Evolutionary conservation across 75 land plant species (phyloP), one percentile per base, ranked within the genome.

Genomic region (Selaginella tamariscina): DNA sequence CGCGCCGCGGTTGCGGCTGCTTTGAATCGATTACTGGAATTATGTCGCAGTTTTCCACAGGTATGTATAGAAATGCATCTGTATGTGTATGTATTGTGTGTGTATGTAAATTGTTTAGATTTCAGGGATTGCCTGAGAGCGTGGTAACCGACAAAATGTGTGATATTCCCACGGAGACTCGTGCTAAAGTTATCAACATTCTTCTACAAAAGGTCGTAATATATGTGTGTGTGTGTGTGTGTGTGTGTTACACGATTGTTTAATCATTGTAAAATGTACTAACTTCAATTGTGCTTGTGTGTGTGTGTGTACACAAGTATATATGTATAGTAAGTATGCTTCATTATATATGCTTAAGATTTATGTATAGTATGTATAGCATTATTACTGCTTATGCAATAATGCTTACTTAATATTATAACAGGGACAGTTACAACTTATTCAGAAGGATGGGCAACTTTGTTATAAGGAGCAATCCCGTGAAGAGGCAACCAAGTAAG

Each of bases 401-500:
- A n/a, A n/a, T 31, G n/a, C n/a, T n/a, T n/a, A n/a, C n/a, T n/a
- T n/a, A n/a, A n/a, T n/a, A n/a, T n/a, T n/a, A n/a, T n/a, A n/a
- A 60, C 77, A 75, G 77, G 33, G 65, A 29, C 72, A 70, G 56
- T 71, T 69, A 55, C 55, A 70, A 56, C 29, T 75, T 27, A 65
- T 75, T 27, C 29, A 55, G 24, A 65, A 75, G 55, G 77, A 71
- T 21, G 71, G 56, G 29, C 31, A 39, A 11, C 29, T 32, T 59
- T 1, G 67, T 0, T 76, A 76, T 66, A 72, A 67, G 74, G 69
- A 54, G 64, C 74, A 66, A 32, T 29, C 68, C n/a, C 56, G 56
- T 20, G 78, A 71, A 54, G 74, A 56, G 56, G 70, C 74, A 64
- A 64, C 44, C 21, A 71, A 71, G 74, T 72, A 64, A 62, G 74